These are phyloP conservation scores for Schoenoplectus triqueter DNA, from an alignment of 202 grass and related monocot species.

Conservation along the genomic window DNA sequence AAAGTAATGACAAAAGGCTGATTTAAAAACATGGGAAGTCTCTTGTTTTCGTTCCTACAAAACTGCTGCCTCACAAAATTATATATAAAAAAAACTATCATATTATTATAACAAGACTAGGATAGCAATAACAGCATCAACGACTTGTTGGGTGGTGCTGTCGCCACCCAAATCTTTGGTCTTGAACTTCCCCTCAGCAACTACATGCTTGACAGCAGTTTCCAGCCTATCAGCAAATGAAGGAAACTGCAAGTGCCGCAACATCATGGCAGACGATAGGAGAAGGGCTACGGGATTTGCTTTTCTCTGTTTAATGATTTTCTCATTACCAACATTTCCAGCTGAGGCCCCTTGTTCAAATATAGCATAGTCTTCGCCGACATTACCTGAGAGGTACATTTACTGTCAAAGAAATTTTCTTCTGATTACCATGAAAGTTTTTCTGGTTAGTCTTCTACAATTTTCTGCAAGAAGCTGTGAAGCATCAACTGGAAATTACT, in stretches of 20 bases:
- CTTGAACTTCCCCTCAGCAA: slow-evolving; percentile 69
- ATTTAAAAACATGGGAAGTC: slow-evolving; percentile 37
- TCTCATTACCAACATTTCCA: slow-evolving; percentile 76
- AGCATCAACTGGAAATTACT: slow-evolving; percentile 5
- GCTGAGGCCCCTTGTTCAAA: slow-evolving; percentile 85
- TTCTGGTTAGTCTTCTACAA: background rate
- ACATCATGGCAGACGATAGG: slow-evolving; percentile 87
- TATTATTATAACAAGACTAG: slow-evolving; percentile 36
- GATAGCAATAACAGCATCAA: slow-evolving; percentile 66
- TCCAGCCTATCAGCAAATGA: slow-evolving; percentile 73
- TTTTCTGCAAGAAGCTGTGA: background rate
- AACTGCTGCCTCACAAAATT: slow-evolving; percentile 26
- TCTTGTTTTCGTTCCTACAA: slow-evolving; percentile 45
- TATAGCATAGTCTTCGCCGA: slow-evolving; percentile 65
- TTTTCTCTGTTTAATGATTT: slow-evolving; percentile 62
- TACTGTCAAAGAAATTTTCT: background rate
- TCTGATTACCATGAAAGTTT: background rate
- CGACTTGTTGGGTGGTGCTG: slow-evolving; percentile 75
- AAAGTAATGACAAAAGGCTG: background rate
- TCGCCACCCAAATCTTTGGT: slow-evolving; percentile 81
- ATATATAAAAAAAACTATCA: background rate
- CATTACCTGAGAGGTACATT: slow-evolving; percentile 57
- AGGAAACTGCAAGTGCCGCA: slow-evolving; percentile 79
- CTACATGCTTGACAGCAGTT: slow-evolving; percentile 65
- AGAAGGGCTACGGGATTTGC: slow-evolving; percentile 73